Evolutionary conservation across 495 filamentous ascomycete genomes (phyloP), one percentile per base, ranked within the genome.

Genomic region (Aspergillus asperescens): DNA sequence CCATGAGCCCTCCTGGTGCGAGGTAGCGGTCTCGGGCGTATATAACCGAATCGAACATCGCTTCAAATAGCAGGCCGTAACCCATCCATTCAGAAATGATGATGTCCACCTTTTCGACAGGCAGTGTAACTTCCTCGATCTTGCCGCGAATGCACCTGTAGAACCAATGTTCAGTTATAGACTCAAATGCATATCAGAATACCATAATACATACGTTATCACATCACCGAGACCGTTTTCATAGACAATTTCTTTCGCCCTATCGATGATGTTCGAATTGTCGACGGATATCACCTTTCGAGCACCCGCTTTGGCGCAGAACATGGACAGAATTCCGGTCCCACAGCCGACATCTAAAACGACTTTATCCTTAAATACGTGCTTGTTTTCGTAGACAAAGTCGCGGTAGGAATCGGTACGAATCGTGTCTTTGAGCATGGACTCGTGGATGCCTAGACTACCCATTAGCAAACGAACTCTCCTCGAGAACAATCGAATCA

Each of bases 81-180:
- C 91, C 91, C 91, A 96, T 96, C 91, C 91, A 96, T 66, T 96
- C 91, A 2, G 89, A 95, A 50, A 96, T 83, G 58, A 96, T 95
- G 66, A 96, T 90, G 60, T 96, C 91, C 40, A 96, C 91, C 64
- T 92, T 77, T 50, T 81, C 76, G 55, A 90, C 86, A 1, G 89
- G 88, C 45, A 94, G 60, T 28, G 79, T 76, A 32, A 95, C 84
- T 63, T 96, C 92, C 67, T 96, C 91, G 65, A 96, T 90, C 74
- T 93, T 95, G 43, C 91, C 91, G 60, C 86, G 88, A 50, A 92
- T 76, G 34, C 76, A 81, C 27, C 77, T 81, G 34, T 44, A 16
- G 29, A 46, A 16, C 18, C 10, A 48, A 52, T 27, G 12, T 25
- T 56, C 9, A 65, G 38, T 27, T 13, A 9, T 18, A 2, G 15